Evolutionary conservation across 768 basidiomycete species (phyloP), one percentile per base, ranked within the genome.

Genomic region (Boletus insuetus): DNA sequence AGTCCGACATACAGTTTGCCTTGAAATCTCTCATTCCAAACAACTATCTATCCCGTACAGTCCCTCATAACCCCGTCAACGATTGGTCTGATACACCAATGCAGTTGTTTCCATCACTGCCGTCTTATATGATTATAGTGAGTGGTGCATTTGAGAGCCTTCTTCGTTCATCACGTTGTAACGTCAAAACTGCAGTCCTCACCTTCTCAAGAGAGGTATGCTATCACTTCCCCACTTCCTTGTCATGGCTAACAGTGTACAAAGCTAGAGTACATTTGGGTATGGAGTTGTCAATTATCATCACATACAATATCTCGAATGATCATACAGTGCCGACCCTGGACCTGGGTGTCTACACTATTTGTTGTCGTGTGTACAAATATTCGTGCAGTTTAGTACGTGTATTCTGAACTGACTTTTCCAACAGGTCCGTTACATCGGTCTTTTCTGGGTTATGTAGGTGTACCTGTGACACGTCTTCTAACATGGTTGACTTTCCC

Each of bases 201-300:
- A 45, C 34, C 0, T 29, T 37, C 13, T 37, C 42, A 9, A 29
- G 4, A 4, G 35, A 45, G 35, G 49, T 43, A 43, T n/a, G n/a
- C n/a, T n/a, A n/a, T n/a, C n/a, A n/a, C n/a, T n/a, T n/a, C n/a
- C 5, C 7, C 6, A 14, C 35, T 24, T 24, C 32, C 17, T 6
- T 43, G 9, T 2, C 13, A 16, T 39, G 4, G 24, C 32, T 51
- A 14, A 51, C 19, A 2, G 19, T 34, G 2, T 22, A 3, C 22
- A 16, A 32, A 53, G 52, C 24, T 53, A 14, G 29, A 46, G 1
- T 53, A 53, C 12, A 9, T 53, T 10, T 53, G 52, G 52, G 52
- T 53, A 10, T 34, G 38, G 29, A 20, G 29, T 16, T 31, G 7
- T 1, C 9, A 0, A 14, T 9, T 4, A 7, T 37, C 7, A 8